Evolutionary conservation across 495 filamentous ascomycete genomes (phyloP), one percentile per base, ranked within the genome.

Genomic region (Penicillium odoratum): DNA sequence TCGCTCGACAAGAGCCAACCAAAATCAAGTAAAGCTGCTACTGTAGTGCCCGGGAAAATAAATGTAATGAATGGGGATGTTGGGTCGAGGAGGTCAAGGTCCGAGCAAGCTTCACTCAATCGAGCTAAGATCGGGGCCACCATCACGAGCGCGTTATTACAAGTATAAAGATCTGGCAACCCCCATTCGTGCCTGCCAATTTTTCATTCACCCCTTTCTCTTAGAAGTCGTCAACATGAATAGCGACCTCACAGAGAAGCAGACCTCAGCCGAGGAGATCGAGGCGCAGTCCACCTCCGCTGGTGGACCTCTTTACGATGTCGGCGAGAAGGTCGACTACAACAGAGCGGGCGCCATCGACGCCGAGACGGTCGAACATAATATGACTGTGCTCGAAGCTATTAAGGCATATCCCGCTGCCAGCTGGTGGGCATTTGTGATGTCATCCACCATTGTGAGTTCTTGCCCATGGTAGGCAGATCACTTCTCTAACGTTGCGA

Each of bases 371-470:
- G 50, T 56, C 15, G 77, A 79, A 60, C 77, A 77, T 67, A 66
- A 68, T 33, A 78, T 80, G 78, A 73, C 68, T 51, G 77, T 80
- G 58, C 59, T 76, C n/a, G 47, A 81, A 65, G 76, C 77, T 63
- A 72, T 80, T 52, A 67, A 64, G 58, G 69, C 71, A 48, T 79
- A 82, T 64, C 77, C 77, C 48, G 70, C 72, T 66, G 78, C 78
- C 52, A 69, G 63, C 45, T 77, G 70, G 51, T 81, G 78, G 79
- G 78, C 79, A 47, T 80, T 82, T 55, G 61, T 82, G 65, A 78
- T 81, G 72, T 81, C 76, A 34, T 74, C 26, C 57, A 81, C 78
- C 56, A 81, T 81, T 76, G 78, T 79, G 72, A 76, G 77, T 52
- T 65, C 55, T 65, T 56, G 60, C 50, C 55, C 57, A 43, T 51